Percentiles rank a stretch among this genome's conserved stretches.
Evolutionary conservation across 306 rosid genomes (phyloP).

Genomic region (Malus asiatica): DNA sequence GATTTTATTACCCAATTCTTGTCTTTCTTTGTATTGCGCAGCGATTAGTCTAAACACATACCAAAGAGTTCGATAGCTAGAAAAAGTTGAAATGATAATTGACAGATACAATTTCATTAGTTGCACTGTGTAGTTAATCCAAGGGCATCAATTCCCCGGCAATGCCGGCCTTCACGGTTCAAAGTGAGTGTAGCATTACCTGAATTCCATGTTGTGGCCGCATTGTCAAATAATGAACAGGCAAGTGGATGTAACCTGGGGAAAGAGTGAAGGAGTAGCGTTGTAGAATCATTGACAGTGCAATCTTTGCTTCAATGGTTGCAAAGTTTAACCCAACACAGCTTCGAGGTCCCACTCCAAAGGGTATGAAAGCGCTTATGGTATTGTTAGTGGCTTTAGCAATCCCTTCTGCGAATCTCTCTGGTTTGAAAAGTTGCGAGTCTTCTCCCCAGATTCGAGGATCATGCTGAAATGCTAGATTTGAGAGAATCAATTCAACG

Average conservation of each 20-base stretch:
- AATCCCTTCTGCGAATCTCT: constrained; percentile 22
- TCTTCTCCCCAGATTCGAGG: constrained; percentile 23
- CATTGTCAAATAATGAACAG: neutral
- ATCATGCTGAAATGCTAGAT: constrained; percentile 15
- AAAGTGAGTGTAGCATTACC: constrained; percentile 5
- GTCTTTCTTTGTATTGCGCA: neutral
- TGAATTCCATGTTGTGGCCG: constrained; percentile 24
- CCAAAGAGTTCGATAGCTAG: neutral
- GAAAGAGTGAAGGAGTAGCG: constrained; percentile 21
- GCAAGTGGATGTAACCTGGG: constrained; percentile 17
- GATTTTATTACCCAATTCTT: no score
- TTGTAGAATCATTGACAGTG: constrained; percentile 23
- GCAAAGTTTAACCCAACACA: constrained; percentile 30
- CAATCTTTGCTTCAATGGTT: constrained; percentile 14
- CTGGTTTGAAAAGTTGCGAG: constrained; percentile 4
- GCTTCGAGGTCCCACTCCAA: constrained; percentile 15
- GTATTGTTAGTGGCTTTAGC: constrained; percentile 20
- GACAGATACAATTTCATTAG: neutral
- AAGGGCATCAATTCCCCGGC: no score
- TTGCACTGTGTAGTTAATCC: no score
- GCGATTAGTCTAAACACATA: neutral
- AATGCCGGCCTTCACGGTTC: neutral
- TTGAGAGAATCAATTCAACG: neutral
- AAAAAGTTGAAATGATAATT: neutral
- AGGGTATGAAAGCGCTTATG: constrained; percentile 18